These are phyloP conservation scores for Paracorniculantispora psalliotae DNA, from an alignment of 2,329 filamentous ascomycete species.

Conservation along the genomic window DNA sequence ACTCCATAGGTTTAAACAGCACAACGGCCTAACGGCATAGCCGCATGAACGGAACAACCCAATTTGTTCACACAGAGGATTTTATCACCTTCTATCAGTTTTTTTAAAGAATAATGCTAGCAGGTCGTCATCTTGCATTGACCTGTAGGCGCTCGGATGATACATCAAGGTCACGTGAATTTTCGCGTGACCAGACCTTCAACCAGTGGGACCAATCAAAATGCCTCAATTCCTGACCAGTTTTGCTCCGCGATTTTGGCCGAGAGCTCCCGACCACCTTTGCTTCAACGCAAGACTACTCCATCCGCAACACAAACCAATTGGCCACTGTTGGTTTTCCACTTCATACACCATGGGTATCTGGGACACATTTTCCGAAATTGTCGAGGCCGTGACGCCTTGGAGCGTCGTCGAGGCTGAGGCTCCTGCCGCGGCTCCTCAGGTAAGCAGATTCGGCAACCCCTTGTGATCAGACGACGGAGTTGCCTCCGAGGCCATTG, in stretches of 20 bases:
- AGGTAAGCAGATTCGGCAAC: slow-evolving; percentile 35
- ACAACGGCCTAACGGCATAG: too few relatives aligned
- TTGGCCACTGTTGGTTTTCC: slow-evolving; percentile 35
- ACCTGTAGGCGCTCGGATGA: not conserved
- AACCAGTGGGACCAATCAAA: slow-evolving; percentile 40
- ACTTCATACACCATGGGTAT: slow-evolving; percentile 54
- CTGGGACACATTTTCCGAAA: slow-evolving; percentile 60
- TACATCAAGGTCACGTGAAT: slow-evolving; percentile 21
- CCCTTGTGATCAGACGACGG: not conserved
- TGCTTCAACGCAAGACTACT: slow-evolving; percentile 21
- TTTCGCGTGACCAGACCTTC: slow-evolving; percentile 16
- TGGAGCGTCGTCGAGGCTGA: slow-evolving; percentile 62
- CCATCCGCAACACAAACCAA: slow-evolving; percentile 31
- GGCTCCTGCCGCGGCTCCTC: slow-evolving; percentile 61
- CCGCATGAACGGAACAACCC: too few relatives aligned
- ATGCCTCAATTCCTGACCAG: slow-evolving; percentile 45
- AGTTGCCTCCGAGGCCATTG: slow-evolving; percentile 13
- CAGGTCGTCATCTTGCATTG: too few relatives aligned
- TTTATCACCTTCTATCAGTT: too few relatives aligned
- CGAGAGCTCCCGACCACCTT: slow-evolving; percentile 37
- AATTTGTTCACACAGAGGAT: too few relatives aligned
- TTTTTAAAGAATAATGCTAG: too few relatives aligned
- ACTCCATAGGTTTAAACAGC: too few relatives aligned
- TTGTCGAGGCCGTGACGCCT: slow-evolving; percentile 60
- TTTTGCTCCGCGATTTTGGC: slow-evolving; percentile 36